Base-by-base conservation (phyloP, 345 rosid genomes). In the Leavenworthia alabamica region DNA sequence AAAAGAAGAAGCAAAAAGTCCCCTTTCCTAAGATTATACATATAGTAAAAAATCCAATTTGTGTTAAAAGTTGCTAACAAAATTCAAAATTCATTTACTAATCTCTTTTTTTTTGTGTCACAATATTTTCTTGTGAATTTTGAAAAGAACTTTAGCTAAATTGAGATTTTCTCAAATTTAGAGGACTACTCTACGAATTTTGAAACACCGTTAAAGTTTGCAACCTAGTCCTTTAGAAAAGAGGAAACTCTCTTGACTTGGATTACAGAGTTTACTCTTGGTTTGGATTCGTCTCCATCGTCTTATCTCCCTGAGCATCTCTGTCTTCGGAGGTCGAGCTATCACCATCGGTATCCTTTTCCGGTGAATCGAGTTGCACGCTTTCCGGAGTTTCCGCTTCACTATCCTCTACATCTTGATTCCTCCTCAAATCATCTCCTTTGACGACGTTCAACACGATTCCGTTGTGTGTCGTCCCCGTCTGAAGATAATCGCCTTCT, bases 401-500 rank as follows among this genome's bases (percentile, higher is more conserved):
- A 13, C 48, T 58, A 48, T 64, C 75, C 41, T 70, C 96, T 14
- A 56, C 9, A 16, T 74, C 82, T 16, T 32, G 74, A 22, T 51
- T 72, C 71, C 81, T 71, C 20, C 24, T 68, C 80, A 85, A 48
- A 64, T 68, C 78, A 56, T 79, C 91, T 72, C 77, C 85, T 77
- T 74, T 85, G 2, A 87, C 96, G 0, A 89, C 71, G 22, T 89
- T 87, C 52, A 93, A 71, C 72, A 93, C 79, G 59, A 93, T 58
- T 12, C 97, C 99, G 14, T 85, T 83, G 6, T 66, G 66, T 20
- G 77, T 75, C 53, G 79, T 83, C 52, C 91, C 96, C 24, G 94
- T 84, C 67, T 87, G 94, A 68, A 89, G 64, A 51, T 83, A 83
- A 75, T 89, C 92, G 6, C 99, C 97, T 80, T 86, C 97, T 4